These are phyloP conservation scores for Mycena metata DNA, from an alignment of 768 basidiomycete species.

Conservation along the genomic window DNA sequence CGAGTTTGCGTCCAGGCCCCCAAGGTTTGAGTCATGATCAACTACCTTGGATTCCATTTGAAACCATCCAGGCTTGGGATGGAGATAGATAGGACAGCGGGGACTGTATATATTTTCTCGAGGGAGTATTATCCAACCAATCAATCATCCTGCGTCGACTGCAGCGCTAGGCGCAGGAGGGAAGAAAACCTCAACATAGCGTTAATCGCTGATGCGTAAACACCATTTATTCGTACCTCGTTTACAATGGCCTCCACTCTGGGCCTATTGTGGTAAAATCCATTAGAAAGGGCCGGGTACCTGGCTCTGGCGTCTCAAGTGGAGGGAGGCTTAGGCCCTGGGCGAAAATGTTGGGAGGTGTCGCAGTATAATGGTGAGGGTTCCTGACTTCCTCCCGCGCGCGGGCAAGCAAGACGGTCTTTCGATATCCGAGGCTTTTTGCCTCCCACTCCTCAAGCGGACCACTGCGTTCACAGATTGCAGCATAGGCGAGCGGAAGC, in stretches of 20 bases:
- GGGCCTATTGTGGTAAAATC: constrained; percentile 15
- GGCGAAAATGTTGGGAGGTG: neutral
- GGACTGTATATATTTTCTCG: too few species aligned
- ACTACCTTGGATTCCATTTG: too few species aligned
- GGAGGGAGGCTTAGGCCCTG: too few species aligned
- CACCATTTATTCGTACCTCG: constrained; percentile 3
- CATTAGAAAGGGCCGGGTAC: constrained; percentile 1
- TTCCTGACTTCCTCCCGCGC: constrained; percentile 31
- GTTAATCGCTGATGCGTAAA: too few species aligned
- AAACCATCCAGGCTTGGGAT: too few species aligned
- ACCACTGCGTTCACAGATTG: constrained; percentile 23
- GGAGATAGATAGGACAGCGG: too few species aligned
- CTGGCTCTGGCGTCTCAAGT: too few species aligned
- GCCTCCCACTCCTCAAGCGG: constrained; percentile 26
- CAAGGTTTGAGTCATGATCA: too few species aligned
- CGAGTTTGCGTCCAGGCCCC: too few species aligned
- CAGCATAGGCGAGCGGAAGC: constrained; percentile 26
- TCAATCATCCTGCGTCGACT: too few species aligned
- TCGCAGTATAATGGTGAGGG: neutral
- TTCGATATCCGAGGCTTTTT: constrained; percentile 22
- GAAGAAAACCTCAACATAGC: constrained; percentile 3
- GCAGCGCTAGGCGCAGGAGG: neutral
- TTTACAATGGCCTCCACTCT: constrained; percentile 23
- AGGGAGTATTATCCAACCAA: too few species aligned
- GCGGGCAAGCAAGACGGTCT: constrained; percentile 21